phyloP scores from a whole-genome alignment of 805 yeast species.

The Monosporozyma aquatica region DNA sequence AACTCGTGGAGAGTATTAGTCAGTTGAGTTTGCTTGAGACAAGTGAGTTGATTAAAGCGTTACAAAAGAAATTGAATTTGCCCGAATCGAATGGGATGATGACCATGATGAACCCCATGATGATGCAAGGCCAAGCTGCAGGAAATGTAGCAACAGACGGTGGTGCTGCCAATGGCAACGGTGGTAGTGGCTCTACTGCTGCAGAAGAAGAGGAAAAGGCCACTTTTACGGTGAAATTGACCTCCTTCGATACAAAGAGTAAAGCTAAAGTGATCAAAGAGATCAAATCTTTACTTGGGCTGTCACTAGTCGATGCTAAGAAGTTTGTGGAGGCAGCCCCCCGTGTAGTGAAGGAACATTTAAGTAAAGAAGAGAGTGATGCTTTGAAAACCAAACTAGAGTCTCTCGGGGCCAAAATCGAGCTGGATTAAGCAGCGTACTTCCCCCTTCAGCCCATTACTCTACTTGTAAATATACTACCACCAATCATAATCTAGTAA shows the following conservation, averaged over 20 bases:
- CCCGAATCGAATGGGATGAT: conserved; percentile 62
- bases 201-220: conserved; percentile 49
- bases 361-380: conserved; percentile 96
- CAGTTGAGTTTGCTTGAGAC: conserved; percentile 89
- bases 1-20: conserved; percentile 86
- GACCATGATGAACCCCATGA: conserved; percentile 38
- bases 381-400: conserved; percentile 89
- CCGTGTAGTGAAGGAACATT: conserved; percentile 87
- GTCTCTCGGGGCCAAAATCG: conserved; percentile 88
- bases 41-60: conserved; percentile 71
- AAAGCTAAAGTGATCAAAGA: conserved; percentile 98
- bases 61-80: conserved; percentile 76
- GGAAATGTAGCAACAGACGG: conserved; percentile 46
- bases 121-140: conserved; percentile 29
- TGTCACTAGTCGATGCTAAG: conserved; percentile 93
- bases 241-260: conserved; percentile 85
- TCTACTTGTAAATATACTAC: background rate
- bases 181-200: conserved; percentile 46
- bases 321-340: conserved; percentile 98
- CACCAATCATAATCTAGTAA: too few relatives aligned
- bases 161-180: conserved; percentile 32
- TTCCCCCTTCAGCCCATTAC: too few relatives aligned
- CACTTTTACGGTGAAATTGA: conserved; percentile 83
- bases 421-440: conserved; percentile 60
- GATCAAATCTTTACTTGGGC: conserved; percentile 82